phyloP scores from a whole-genome alignment of 139 green algal species.

The Mychonastes homosphaera region DNA sequence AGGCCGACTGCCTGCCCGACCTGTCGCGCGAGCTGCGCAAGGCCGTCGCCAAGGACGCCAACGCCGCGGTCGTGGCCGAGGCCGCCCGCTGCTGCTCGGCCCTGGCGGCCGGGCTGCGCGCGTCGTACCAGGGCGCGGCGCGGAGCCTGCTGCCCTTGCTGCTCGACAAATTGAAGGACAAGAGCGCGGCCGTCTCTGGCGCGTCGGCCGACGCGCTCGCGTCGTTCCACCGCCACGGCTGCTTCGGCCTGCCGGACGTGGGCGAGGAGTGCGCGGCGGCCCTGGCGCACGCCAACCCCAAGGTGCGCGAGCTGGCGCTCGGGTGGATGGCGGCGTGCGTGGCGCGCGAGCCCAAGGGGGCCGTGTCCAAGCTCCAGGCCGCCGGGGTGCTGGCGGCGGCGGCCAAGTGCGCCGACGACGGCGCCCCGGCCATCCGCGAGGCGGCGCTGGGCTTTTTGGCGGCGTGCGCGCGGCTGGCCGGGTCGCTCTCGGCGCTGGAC shows the following conservation, averaged over 20 bases:
- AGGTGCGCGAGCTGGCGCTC: conserved; percentile 30
- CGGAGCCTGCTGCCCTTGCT: conserved; percentile 31
- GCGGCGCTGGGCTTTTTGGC: conserved; percentile 52
- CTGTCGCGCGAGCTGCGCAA: conserved; percentile 69
- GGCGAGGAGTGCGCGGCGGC: conserved; percentile 42
- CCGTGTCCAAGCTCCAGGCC: conserved; percentile 30
- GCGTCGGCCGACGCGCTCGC: conserved; percentile 47
- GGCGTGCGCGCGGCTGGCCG: conserved; percentile 46
- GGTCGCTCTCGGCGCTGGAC: conserved; percentile 33
- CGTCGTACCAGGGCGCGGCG: conserved; percentile 42
- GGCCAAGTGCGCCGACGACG: conserved; percentile 58
- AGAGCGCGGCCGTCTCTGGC: conserved; percentile 60
- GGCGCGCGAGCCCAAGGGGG: conserved; percentile 25
- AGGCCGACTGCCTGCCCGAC: conserved; percentile 61
- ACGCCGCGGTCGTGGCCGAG: conserved; percentile 62
- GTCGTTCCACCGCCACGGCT: conserved; percentile 55
- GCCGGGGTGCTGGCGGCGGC: conserved; percentile 46
- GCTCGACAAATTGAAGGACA: conserved; percentile 85
- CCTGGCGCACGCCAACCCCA: conserved; percentile 72
- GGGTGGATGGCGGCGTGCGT: conserved; percentile 11
- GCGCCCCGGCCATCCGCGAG: conserved; percentile 56
- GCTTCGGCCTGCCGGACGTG: conserved; percentile 57
- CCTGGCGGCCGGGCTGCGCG: conserved; percentile 58
- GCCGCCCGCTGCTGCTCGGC: conserved; percentile 42
- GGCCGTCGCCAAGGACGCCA: conserved; percentile 74